These are phyloP conservation scores for Erythrophleum fordii DNA, from an alignment of 306 rosid genomes.

Conservation along the genomic window DNA sequence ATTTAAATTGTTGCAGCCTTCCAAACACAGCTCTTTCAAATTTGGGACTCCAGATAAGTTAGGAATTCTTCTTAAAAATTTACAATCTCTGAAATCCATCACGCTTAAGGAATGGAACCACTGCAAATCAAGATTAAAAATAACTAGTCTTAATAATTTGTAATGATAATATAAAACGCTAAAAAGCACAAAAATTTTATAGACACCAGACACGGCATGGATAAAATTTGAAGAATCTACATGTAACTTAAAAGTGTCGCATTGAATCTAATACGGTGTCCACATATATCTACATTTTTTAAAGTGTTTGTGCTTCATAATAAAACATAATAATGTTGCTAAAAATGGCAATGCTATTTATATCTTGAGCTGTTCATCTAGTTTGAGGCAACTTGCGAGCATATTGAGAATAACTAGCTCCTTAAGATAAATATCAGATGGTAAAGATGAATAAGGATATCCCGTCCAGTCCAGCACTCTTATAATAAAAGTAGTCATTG, in stretches of 20 bases:
- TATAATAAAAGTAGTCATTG: not conserved
- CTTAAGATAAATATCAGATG: not conserved
- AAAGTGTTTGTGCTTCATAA: too few species aligned
- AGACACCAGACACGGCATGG: not conserved
- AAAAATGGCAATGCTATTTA: too few species aligned
- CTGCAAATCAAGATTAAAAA: not conserved
- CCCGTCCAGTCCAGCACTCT: not conserved
- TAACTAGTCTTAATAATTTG: not conserved
- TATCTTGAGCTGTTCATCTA: not conserved
- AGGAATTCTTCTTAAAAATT: not conserved
- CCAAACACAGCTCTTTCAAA: not conserved
- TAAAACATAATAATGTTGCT: too few species aligned
- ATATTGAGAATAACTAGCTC: not conserved
- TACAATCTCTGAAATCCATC: not conserved
- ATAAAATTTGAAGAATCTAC: too few species aligned
- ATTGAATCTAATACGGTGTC: too few species aligned
- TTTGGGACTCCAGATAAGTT: not conserved
- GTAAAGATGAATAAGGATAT: not conserved
- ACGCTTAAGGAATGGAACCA: not conserved
- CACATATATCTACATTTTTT: too few species aligned
- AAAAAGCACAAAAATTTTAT: too few species aligned
- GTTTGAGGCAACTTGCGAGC: not conserved
- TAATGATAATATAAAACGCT: too few species aligned
- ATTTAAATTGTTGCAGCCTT: not conserved
- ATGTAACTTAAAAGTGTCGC: too few species aligned